phyloP scores from a whole-genome alignment of 306 rosid species.

The Spatholobus suberectus region DNA sequence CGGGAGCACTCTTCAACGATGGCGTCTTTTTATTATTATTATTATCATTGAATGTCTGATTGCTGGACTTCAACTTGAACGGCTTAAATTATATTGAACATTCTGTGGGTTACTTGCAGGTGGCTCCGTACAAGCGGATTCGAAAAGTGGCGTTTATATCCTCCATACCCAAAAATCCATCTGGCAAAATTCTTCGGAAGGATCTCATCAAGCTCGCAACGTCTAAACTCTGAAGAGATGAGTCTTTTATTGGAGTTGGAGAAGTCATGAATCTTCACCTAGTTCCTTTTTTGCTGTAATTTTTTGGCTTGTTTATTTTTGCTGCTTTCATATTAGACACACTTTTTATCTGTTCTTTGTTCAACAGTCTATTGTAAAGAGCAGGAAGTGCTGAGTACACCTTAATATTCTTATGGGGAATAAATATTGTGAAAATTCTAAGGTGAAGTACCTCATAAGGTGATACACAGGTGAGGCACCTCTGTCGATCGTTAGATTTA shows the following conservation, averaged over 20 bases:
- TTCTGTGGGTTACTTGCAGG: conserved; percentile 48
- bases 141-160: conserved; percentile 79
- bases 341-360: not conserved
- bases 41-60: not conserved
- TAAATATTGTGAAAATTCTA: too few relatives aligned
- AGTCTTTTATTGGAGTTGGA: not conserved
- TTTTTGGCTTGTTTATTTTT: not conserved
- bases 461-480: too few relatives aligned
- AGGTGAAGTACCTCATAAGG: too few relatives aligned
- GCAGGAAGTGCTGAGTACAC: not conserved
- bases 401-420: not conserved
- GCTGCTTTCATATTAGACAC: not conserved
- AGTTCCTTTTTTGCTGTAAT: not conserved
- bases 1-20: not conserved
- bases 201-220: conserved; percentile 88
- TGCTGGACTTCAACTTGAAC: not conserved
- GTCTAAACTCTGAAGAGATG: conserved; percentile 62
- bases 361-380: not conserved
- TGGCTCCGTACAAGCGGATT: conserved; percentile 89
- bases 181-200: conserved; percentile 96
- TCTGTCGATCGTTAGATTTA: too few relatives aligned
- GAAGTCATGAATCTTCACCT: not conserved
- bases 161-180: conserved; percentile 85
- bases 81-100: not conserved
- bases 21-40: not conserved